Conservation (phyloP, 2,329 filamentous ascomycete species). For the Paecilomyces dactylethromorphus region DNA sequence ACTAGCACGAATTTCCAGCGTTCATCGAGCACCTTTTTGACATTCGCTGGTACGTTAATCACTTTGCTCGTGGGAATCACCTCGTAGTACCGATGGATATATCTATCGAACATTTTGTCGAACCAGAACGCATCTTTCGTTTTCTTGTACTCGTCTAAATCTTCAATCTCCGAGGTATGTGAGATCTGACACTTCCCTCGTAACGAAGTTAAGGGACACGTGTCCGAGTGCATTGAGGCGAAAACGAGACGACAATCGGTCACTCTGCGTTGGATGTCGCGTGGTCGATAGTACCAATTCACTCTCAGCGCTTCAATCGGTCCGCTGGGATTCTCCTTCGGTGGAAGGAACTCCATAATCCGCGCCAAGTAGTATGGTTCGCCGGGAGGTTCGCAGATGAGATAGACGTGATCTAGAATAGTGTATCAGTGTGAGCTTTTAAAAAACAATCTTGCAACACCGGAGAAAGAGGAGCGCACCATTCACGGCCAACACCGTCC, state of each 20-base stretch:
- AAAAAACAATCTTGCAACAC: conserved; percentile 5
- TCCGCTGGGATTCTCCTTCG: conserved; percentile 63
- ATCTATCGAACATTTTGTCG: conserved; percentile 94
- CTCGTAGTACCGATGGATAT: conserved; percentile 97
- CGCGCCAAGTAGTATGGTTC: conserved; percentile 96
- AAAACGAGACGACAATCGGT: conserved; percentile 87
- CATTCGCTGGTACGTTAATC: conserved; percentile 90
- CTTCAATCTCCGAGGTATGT: conserved; percentile 78
- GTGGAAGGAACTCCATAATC: conserved; percentile 95
- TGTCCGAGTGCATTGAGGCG: conserved; percentile 97
- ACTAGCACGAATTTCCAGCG: conserved; percentile 95
- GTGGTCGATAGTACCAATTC: conserved; percentile 97
- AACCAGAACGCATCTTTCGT: conserved; percentile 89
- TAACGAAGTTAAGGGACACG: conserved; percentile 83
- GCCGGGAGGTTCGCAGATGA: conserved; percentile 93
- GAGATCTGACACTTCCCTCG: conserved; percentile 88
- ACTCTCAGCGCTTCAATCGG: conserved; percentile 83
- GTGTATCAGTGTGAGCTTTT: conserved; percentile 11
- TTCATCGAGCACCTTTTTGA: conserved; percentile 93
- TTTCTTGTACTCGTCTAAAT: conserved; percentile 78
- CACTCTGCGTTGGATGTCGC: conserved; percentile 88
- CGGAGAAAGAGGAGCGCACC: conserved; percentile 53
- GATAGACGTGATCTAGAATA: conserved; percentile 72
- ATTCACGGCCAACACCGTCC: conserved; percentile 74
- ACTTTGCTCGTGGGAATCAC: conserved; percentile 87